These are phyloP conservation scores for Pisolithus thermaeus DNA, from an alignment of 1,284 basidiomycete species.

Conservation along the genomic window DNA sequence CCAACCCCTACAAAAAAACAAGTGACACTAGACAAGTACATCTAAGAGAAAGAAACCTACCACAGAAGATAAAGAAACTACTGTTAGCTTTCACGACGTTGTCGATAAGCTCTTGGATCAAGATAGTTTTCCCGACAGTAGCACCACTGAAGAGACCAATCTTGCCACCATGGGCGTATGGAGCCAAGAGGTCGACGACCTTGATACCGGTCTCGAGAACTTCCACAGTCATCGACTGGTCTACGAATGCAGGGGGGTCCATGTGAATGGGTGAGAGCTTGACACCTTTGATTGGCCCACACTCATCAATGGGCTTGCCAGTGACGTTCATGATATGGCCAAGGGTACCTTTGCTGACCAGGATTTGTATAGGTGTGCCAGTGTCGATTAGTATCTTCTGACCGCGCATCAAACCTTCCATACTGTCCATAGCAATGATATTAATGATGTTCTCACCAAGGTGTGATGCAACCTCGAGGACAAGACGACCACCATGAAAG, in stretches of 20 bases:
- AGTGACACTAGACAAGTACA: no score
- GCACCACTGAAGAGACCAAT: constrained; percentile 99
- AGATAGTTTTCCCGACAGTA: constrained; percentile 99
- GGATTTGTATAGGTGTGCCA: constrained; percentile 80
- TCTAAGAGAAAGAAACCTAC: no score
- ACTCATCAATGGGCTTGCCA: constrained; percentile 98
- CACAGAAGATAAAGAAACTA: no score
- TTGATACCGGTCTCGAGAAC: constrained; percentile 99
- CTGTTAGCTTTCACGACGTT: no score
- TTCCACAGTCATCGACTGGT: constrained; percentile 97
- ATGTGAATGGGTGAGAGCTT: constrained; percentile 91
- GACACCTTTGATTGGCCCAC: constrained; percentile 96
- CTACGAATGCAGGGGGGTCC: constrained; percentile 94
- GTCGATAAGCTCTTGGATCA: constrained; percentile 75
- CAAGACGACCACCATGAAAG: no score
- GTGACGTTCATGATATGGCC: constrained; percentile 99
- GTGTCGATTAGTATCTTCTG: constrained; percentile 91
- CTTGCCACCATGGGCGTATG: constrained; percentile 99
- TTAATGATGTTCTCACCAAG: constrained; percentile 98
- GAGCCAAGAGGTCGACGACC: constrained; percentile 98
- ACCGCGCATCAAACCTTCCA: constrained; percentile 98
- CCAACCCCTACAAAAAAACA: no score
- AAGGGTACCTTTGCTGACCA: constrained; percentile 73
- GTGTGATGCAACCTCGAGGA: constrained; percentile 38
- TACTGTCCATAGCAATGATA: constrained; percentile 98